Base-by-base conservation (phyloP, 1,284 basidiomycete genomes). In the Tylopilus sp. region DNA sequence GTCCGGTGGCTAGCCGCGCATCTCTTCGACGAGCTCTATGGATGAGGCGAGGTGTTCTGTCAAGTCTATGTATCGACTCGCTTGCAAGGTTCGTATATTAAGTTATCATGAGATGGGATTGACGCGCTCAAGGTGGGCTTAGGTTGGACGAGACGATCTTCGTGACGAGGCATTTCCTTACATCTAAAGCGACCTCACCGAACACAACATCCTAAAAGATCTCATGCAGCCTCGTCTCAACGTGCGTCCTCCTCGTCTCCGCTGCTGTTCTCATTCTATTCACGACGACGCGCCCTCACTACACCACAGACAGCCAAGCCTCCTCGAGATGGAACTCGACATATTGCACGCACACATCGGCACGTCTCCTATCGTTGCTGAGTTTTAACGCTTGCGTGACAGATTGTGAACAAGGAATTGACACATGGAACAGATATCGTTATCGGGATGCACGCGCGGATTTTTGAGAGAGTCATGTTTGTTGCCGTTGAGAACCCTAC, bases 41-140 rank as follows among this genome's bases (percentile, higher is more conserved):
- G 56, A 57, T 9, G 45, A 42, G 17, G 61, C 64, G 3, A 52
- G 31, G 28, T 67, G 66, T 48, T 67, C 66, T 4, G 66, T 67
- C 1, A 67, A 67, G 48, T 70, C 67, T 0, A 71, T 71, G 66
- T 67, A 70, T 48, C 60, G 58, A 17, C 64, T 67, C 2, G 64
- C 66, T 3, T 53, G 42, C 24, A 68, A 68, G 63, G 66, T 68
- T 7, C 7, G 54, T 40, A 9, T 36, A 9, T 22, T 24, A 2
- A 7, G 8, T 29, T 5, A 10, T 22, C 9, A 11, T 8, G 8
- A 11, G 17, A 5, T 1, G 4, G 43, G 2, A n/a, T 22, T 24
- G 5, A n/a, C 36, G 24, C 10, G 14, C 11, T 31, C 8, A 50
- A 36, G 0, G 6, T 7, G 5, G 3, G 9, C 4, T n/a, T 25